Base-by-base conservation (phyloP, 768 basidiomycete genomes). In the Podaxis carcinomalis region DNA sequence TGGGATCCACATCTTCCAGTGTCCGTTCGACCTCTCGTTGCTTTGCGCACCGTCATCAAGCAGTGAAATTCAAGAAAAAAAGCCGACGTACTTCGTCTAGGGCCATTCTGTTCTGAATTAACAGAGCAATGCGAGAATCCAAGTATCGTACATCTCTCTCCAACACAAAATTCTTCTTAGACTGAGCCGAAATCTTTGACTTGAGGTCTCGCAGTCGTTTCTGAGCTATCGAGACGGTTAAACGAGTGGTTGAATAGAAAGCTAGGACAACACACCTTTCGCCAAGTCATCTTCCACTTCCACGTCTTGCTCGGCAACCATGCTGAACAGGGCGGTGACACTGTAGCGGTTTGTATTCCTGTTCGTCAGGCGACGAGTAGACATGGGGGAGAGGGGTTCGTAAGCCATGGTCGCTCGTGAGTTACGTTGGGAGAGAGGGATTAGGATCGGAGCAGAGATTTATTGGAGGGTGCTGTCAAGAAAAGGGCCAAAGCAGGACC, bases 151-250 rank as follows among this genome's bases (percentile, higher is more conserved):
- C 97, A 74, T 99, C 97, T 49, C 97, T 89, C 73, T 99, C 97
- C 10, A 99, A 84, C 42, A 99, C 97, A 68, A 99, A 99, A 78
- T 99, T 99, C 86, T 98, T 98, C 83, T 99, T 99, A 57, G 93
- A 95, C 77, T 98, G 97, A 0, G 94, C 91, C 13, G 97, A 98
- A 62, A 99, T 99, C 71, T 95, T 92, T 27, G 89, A 85, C 78
- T 99, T 99, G 64, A 99, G 83, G 68, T 99, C 97, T 32, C 97
- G 83, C 32, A 99, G 79, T 51, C 96, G 93, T 75, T 96, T 98
- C 80, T 99, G 97, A 52, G 97, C 97, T 94, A 71, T 47, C 65
- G 44, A 50, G 32, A 19, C 16, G 39, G 40, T 62, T 28, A 7
- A 19, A 39, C 27, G 28, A 54, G 37, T 61, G 46, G 16, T 56